Evolutionary conservation across 1,139 yeast species (phyloP).

Genomic region (Hyphopichia wangnamkhiaoensis): DNA sequence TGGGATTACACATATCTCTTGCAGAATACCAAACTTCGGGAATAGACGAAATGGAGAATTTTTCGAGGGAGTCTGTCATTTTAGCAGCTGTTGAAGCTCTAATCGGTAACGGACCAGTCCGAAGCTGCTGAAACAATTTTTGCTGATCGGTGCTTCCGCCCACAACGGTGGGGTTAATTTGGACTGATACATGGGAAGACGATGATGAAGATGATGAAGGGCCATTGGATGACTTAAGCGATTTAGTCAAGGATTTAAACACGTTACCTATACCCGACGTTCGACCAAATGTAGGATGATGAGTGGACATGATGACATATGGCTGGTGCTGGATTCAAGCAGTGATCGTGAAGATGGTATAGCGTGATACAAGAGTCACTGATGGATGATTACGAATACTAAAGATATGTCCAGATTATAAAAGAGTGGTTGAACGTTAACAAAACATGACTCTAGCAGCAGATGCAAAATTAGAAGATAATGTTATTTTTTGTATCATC

Average conservation of each 20-base stretch:
- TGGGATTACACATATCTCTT: constrained; percentile 51
- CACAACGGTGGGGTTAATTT: constrained; percentile 58
- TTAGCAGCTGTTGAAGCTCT: constrained; percentile 50
- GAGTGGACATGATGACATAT: constrained; percentile 28
- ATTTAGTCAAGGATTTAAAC: constrained; percentile 55
- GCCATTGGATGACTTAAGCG: constrained; percentile 41
- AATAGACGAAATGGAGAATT: constrained; percentile 56
- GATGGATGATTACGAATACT: neutral
- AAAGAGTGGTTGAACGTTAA: too few species aligned
- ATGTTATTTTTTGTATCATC: neutral
- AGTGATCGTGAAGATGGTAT: too few species aligned
- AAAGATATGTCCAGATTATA: too few species aligned
- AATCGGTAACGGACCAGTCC: constrained; percentile 39
- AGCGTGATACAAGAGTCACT: neutral
- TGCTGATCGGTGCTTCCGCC: constrained; percentile 62
- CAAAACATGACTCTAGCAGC: too few species aligned
- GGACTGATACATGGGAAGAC: constrained; percentile 36
- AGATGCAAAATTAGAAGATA: neutral
- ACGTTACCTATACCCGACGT: constrained; percentile 47
- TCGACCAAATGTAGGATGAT: constrained; percentile 35
- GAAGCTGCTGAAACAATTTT: constrained; percentile 40
- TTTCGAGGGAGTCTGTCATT: constrained; percentile 52
- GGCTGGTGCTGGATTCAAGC: too few species aligned
- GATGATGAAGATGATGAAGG: constrained; percentile 17
- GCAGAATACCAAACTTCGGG: constrained; percentile 80